Conservation (phyloP, 2,329 filamentous ascomycete genomes). For the Zalaria obscura region DNA sequence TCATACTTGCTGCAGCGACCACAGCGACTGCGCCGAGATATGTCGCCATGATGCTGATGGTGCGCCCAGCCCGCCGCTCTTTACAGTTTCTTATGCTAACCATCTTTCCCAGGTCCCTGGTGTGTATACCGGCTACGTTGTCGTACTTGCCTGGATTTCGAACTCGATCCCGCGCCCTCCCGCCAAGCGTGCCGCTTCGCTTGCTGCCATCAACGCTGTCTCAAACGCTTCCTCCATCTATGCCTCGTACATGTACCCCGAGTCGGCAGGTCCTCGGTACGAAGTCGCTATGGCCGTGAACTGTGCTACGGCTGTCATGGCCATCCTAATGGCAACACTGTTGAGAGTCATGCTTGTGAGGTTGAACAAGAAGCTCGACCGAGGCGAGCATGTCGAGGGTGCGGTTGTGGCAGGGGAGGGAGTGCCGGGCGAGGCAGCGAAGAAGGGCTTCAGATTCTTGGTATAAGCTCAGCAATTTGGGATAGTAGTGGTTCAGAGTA, state of each 20-base stretch:
- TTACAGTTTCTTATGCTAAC: not conserved
- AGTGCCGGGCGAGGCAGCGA: constrained; percentile 8
- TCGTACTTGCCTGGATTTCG: constrained; percentile 42
- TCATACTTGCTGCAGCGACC: constrained; percentile 16
- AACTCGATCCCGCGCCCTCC: constrained; percentile 37
- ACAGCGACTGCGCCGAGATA: constrained; percentile 16
- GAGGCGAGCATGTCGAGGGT: constrained; percentile 9
- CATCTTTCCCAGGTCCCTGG: constrained; percentile 25
- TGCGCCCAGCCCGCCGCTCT: constrained; percentile 10
- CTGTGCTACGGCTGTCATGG: constrained; percentile 41
- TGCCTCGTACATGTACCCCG: constrained; percentile 35
- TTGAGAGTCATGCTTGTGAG: constrained; percentile 8
- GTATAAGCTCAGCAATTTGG: constrained; percentile 6
- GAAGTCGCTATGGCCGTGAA: constrained; percentile 53
- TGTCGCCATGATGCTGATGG: constrained; percentile 22
- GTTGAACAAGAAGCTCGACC: constrained; percentile 13
- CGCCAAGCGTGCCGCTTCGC: constrained; percentile 40
- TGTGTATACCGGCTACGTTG: constrained; percentile 48
- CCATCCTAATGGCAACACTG: constrained; percentile 8
- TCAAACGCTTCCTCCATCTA: constrained; percentile 40
- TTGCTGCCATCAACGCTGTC: constrained; percentile 41
- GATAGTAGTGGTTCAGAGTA: too few relatives aligned
- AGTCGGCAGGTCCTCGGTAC: constrained; percentile 31
- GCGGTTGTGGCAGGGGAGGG: constrained; percentile 8
- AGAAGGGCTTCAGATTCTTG: constrained; percentile 13